Conservation (phyloP, 768 basidiomycete genomes). For the Naganishia antarctica region DNA sequence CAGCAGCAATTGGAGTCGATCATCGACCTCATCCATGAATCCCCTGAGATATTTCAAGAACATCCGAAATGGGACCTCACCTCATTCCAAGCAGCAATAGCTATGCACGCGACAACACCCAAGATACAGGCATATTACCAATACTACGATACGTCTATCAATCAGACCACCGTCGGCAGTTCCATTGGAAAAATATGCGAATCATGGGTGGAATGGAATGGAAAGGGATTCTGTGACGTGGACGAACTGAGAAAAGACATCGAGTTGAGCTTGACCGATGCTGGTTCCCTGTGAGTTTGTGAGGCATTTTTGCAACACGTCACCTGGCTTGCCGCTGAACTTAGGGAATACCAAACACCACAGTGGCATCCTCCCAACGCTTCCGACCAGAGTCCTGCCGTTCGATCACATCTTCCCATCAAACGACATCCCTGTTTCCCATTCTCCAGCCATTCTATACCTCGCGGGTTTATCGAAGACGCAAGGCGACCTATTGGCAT, state of each 20-base stretch:
- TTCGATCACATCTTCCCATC: conserved; percentile 66
- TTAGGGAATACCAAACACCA: neutral
- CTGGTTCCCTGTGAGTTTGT: conserved; percentile 28
- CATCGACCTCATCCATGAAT: conserved; percentile 33
- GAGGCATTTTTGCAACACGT: neutral
- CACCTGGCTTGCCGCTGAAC: conserved; percentile 23
- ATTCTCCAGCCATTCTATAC: conserved; percentile 71
- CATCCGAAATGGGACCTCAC: conserved; percentile 47
- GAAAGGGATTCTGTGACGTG: conserved; percentile 41
- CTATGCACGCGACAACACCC: conserved; percentile 71
- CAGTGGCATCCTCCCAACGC: neutral
- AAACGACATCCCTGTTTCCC: conserved; percentile 53
- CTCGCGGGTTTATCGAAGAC: conserved; percentile 62
- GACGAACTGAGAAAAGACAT: conserved; percentile 40
- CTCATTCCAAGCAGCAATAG: conserved; percentile 66
- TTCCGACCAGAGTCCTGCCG: conserved; percentile 51
- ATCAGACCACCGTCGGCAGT: conserved; percentile 24
- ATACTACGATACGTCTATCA: conserved; percentile 55
- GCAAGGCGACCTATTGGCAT: conserved; percentile 66
- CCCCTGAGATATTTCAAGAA: conserved; percentile 38
- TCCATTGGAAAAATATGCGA: conserved; percentile 32
- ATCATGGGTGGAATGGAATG: conserved; percentile 47
- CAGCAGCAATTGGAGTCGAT: conserved; percentile 13
- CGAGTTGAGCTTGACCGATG: conserved; percentile 38
- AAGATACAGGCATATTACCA: conserved; percentile 78